A percentile compares a stretch with the other conserved stretches of the same genome.
Evolutionary conservation across 2,329 filamentous ascomycete species (phyloP).

Genomic region (Blastomyces parvus): DNA sequence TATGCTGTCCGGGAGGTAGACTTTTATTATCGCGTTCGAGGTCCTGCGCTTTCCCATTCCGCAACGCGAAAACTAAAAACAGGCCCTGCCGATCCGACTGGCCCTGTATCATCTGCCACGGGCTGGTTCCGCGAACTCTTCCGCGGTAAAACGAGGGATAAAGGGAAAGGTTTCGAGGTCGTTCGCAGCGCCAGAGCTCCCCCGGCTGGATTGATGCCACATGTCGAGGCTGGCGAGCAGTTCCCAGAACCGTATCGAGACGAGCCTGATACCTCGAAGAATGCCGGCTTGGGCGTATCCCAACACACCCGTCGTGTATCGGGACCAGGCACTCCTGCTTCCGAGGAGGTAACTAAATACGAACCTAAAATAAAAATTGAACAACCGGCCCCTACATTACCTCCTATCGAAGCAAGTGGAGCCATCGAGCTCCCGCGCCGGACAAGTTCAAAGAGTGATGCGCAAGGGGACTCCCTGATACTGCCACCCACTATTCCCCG

Average conservation of each 20-base stretch:
- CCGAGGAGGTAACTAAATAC: constrained; percentile 17
- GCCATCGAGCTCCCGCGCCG: constrained; percentile 57
- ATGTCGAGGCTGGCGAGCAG: constrained; percentile 44
- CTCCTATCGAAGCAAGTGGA: constrained; percentile 50
- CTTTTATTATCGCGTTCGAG: constrained; percentile 90
- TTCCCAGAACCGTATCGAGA: constrained; percentile 57
- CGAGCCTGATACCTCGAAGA: constrained; percentile 34
- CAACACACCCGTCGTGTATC: constrained; percentile 8
- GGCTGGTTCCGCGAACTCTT: constrained; percentile 79
- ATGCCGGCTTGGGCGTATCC: constrained; percentile 17
- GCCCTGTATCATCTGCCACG: constrained; percentile 76
- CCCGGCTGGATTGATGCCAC: constrained; percentile 54
- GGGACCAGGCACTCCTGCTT: constrained; percentile 12
- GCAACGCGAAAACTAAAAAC: constrained; percentile 81
- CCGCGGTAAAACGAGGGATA: constrained; percentile 81
- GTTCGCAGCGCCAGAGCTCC: constrained; percentile 83
- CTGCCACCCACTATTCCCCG: constrained; percentile 54
- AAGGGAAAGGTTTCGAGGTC: constrained; percentile 93
- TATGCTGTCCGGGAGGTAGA: constrained; percentile 93
- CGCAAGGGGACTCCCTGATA: constrained; percentile 30
- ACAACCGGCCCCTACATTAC: constrained; percentile 44
- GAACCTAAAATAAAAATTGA: constrained; percentile 5
- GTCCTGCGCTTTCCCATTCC: constrained; percentile 72
- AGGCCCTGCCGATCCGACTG: constrained; percentile 87
- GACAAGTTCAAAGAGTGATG: constrained; percentile 50